Conservation (phyloP, 2,329 filamentous ascomycete genomes). For the Sordariomycetes sp. region DNA sequence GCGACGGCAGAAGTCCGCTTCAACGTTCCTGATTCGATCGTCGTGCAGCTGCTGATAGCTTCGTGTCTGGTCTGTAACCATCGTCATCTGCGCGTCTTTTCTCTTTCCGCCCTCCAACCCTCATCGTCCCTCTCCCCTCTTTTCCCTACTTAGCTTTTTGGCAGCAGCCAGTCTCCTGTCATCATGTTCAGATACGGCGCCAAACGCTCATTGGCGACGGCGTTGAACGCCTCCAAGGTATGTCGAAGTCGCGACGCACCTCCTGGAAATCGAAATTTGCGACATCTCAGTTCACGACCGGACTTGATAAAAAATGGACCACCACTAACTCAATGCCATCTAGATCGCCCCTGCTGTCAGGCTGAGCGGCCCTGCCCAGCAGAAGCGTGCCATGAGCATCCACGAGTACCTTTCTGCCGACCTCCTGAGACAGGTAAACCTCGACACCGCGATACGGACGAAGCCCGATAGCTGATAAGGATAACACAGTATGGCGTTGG, state of each 20-base stretch:
- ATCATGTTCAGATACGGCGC: slow-evolving; percentile 85
- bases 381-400: slow-evolving; percentile 84
- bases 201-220: slow-evolving; percentile 71
- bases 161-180: slow-evolving; percentile 9
- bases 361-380: slow-evolving; percentile 61
- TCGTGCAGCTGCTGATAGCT: slow-evolving; percentile 5
- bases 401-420: slow-evolving; percentile 97
- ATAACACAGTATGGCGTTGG: slow-evolving; percentile 76
- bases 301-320: slow-evolving; percentile 8
- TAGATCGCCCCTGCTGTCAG: slow-evolving; percentile 37
- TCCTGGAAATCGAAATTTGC: not conserved
- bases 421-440: slow-evolving; percentile 64
- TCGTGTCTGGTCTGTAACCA: slow-evolving; percentile 3
- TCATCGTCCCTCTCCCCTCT: slow-evolving; percentile 7
- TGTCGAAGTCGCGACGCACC: slow-evolving; percentile 16
- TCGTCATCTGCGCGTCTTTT: slow-evolving; percentile 8
- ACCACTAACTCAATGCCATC: slow-evolving; percentile 4
- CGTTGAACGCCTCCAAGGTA: slow-evolving; percentile 71
- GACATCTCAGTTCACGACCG: not conserved
- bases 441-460: slow-evolving; percentile 9
- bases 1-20: not conserved
- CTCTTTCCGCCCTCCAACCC: slow-evolving; percentile 7
- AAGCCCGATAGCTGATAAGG: not conserved
- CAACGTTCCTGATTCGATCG: slow-evolving; percentile 3
- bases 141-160: slow-evolving; percentile 1